phyloP scores from a whole-genome alignment of 345 rosid genomes.

The Eutrema heterophyllum region DNA sequence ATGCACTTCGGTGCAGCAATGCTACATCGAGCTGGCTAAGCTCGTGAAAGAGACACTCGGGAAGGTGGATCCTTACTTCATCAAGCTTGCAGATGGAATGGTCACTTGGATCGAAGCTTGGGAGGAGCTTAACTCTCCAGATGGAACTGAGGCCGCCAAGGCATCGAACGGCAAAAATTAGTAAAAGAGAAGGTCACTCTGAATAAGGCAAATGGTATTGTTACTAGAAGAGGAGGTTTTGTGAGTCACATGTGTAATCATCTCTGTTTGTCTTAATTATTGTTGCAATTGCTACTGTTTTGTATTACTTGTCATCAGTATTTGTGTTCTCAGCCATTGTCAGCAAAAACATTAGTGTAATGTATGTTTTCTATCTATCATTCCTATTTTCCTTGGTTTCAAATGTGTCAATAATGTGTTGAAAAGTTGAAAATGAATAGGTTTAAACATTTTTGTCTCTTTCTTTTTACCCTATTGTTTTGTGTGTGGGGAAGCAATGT shows the following conservation, averaged over 20 bases:
- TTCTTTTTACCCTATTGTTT: too few species aligned
- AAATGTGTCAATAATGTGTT: not conserved
- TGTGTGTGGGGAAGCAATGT: too few species aligned
- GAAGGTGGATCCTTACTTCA: slow-evolving; percentile 68
- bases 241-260: not conserved
- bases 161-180: not conserved
- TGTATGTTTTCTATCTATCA: not conserved
- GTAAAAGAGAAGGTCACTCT: not conserved
- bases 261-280: not conserved
- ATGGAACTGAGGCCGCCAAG: not conserved
- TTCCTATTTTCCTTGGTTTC: not conserved
- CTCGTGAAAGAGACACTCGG: slow-evolving; percentile 64
- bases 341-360: not conserved
- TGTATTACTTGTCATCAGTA: not conserved
- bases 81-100: slow-evolving; percentile 72
- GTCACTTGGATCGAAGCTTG: slow-evolving; percentile 83
- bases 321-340: not conserved
- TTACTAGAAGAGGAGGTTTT: not conserved
- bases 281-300: not conserved
- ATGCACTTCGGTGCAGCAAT: slow-evolving; percentile 63
- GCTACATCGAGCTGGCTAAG: slow-evolving; percentile 73
- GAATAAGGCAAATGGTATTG: not conserved
- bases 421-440: not conserved
- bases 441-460: too few species aligned
- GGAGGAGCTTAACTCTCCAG: slow-evolving; percentile 69